Conservation (phyloP, 768 basidiomycete species). For the Dioszegia aurantiaca region DNA sequence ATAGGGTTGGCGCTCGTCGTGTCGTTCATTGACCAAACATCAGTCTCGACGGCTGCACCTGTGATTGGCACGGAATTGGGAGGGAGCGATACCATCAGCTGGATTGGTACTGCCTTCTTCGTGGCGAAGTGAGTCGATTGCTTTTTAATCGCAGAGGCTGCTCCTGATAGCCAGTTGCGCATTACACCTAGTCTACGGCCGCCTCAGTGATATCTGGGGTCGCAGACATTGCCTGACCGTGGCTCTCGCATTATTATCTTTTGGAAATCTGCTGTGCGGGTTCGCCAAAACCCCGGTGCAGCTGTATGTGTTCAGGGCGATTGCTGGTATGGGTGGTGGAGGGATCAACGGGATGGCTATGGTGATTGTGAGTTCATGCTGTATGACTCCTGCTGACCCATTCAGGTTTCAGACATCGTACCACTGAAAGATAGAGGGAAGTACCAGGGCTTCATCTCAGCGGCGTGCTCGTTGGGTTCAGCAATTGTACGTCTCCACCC, state of each 20-base stretch:
- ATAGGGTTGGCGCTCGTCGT: slow-evolving; percentile 47
- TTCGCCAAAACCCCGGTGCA: slow-evolving; percentile 46
- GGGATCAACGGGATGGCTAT: slow-evolving; percentile 48
- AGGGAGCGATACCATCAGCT: slow-evolving; percentile 38
- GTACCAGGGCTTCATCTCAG: slow-evolving; percentile 36
- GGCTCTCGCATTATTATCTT: slow-evolving; percentile 40
- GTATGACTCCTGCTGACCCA: not conserved
- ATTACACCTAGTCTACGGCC: slow-evolving; percentile 44
- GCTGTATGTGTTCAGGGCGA: slow-evolving; percentile 45
- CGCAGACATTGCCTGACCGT: slow-evolving; percentile 45
- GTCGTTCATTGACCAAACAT: slow-evolving; percentile 44
- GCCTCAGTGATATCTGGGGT: slow-evolving; percentile 44
- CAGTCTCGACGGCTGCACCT: slow-evolving; percentile 43
- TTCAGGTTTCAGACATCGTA: slow-evolving; percentile 43
- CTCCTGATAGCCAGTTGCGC: slow-evolving; percentile 23
- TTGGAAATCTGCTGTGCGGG: slow-evolving; percentile 48
- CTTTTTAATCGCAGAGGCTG: slow-evolving; percentile 14
- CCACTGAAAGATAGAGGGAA: slow-evolving; percentile 42
- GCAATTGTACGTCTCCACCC: slow-evolving; percentile 21
- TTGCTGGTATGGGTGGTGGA: slow-evolving; percentile 49
- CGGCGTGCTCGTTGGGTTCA: slow-evolving; percentile 31
- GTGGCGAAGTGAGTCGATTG: slow-evolving; percentile 24
- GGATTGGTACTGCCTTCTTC: slow-evolving; percentile 49
- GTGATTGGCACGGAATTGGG: slow-evolving; percentile 40
- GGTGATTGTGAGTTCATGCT: slow-evolving; percentile 35